Base-by-base conservation (phyloP, 208 protist species). In the Leishmania martiniquensis region DNA sequence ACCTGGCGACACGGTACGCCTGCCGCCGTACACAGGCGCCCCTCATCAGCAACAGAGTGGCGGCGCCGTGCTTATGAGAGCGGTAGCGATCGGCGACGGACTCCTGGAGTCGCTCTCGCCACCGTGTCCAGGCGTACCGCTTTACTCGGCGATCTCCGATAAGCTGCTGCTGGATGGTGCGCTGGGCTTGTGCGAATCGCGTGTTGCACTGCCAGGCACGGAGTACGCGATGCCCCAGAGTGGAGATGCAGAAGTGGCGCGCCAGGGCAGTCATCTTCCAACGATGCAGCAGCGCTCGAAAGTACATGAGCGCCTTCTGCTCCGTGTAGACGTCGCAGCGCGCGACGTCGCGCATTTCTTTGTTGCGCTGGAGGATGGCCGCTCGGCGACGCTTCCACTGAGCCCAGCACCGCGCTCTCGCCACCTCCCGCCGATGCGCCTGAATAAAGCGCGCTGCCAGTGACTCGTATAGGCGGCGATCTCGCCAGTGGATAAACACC, bases 401-500 rank as follows among this genome's bases (percentile, higher is more conserved):
- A 32, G 22, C 49, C 78, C 88, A 75, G 63, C 81, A 59, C 32
- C 45, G 76, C 73, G 45, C 51, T 76, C 3, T 51, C n/a, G 47
- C 62, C 15, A n/a, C 17, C 39, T 80, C 65, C 7, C 42, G 17
- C 5, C 55, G 55, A 55, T 82, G 73, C 34, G 29, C 9, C 20
- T 32, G 29, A 3, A 89, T 1, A 57, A 86, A 85, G 63, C 76
- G 76, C 7, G 75, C 22, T 2, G 76, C 75, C 59, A 89, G 52
- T 5, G 78, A 72, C 32, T 85, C 76, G 78, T 87, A 85, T 22
- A 88, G 78, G 0, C 87, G 83, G 12, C 75, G 34, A 63, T 89
- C 78, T 17, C 85, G 82, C 85, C 90, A 94, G 34, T 72, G 55
- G 47, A 76, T 52, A 78, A 82, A 83, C 34, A 45, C 57, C 39